Evolutionary conservation across 2,329 filamentous ascomycete genomes (phyloP), one percentile per base, ranked within the genome.

Genomic region (Microsporum audouinii): DNA sequence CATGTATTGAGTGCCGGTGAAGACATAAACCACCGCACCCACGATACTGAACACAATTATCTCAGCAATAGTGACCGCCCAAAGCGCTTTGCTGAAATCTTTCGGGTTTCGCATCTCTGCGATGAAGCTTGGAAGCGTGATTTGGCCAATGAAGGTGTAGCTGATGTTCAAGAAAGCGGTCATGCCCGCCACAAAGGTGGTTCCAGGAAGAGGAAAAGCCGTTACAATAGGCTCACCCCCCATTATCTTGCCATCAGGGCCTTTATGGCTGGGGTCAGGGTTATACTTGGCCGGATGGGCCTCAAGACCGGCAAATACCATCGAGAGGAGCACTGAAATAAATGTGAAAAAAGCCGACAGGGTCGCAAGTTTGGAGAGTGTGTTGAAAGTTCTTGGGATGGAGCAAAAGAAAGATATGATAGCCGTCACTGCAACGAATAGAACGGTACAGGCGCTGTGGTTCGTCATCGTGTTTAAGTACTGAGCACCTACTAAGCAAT

Each of bases 121-220:
- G 65, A 96, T 96, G 77, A 96, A 96, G 67, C 88, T 92, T 0
- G 91, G 91, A 12, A 96, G 80, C 0, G 91, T 96, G 68, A 96
- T 95, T 72, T 96, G 91, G 0, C 91, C 91, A 66, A 96, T 96
- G 71, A 96, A 96, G 0, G 91, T 96, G 72, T 96, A 96, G 75
- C 86, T 89, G 71, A 96, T 96, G 75, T 96, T 96, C 72, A 96
- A 81, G 75, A 96, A 96, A 0, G 91, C 91, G 59, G 85, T 90
- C 80, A 95, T 86, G 27, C 86, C 91, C 2, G 81, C 78, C 2
- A 95, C 88, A 67, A 95, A 96, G 0, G 87, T 88, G 0, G 89
- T 95, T 17, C 86, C 83, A 1, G 79, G 73, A 2, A 84, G 74
- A 0, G 91, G 88, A 23, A 91, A 71, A 0, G 84, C 84, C 0